Percentiles rank a stretch among this genome's conserved stretches.
These are phyloP conservation scores for Linanthus parryae DNA, from an alignment of 148 eudicot species.

Conservation along the genomic window DNA sequence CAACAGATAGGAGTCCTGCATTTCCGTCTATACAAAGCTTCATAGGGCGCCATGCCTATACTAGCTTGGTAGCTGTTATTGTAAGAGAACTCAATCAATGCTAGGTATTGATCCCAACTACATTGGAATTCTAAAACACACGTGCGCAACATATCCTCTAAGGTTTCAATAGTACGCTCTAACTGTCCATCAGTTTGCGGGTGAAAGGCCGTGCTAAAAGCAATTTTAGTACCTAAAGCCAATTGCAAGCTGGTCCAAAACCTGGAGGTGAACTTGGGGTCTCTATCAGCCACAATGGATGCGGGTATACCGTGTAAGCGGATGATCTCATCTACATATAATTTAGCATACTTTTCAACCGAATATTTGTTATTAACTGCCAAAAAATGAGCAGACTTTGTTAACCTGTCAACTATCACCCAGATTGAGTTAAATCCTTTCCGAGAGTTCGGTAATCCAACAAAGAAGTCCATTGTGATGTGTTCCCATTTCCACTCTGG, in stretches of 20 bases:
- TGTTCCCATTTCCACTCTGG: background rate
- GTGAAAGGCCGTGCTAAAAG: too few relatives aligned
- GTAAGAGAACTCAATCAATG: background rate
- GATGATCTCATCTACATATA: too few relatives aligned
- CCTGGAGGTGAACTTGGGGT: background rate
- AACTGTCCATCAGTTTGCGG: too few relatives aligned
- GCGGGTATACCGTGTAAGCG: background rate
- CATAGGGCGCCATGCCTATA: background rate
- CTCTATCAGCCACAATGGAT: too few relatives aligned
- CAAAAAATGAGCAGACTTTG: background rate
- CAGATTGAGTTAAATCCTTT: background rate
- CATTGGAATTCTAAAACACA: background rate
- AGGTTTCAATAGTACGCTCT: too few relatives aligned
- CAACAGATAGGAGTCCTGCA: too few relatives aligned
- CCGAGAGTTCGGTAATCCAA: background rate
- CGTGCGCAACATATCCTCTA: background rate
- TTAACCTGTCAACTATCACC: background rate
- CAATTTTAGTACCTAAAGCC: background rate
- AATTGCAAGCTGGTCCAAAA: background rate
- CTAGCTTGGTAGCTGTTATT: background rate
- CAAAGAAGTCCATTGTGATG: background rate
- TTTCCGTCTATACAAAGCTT: too few relatives aligned
- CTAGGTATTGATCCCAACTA: background rate
- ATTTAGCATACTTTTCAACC: too few relatives aligned
- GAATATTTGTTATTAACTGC: background rate